These are phyloP conservation scores for Apiotrichum porosum DNA, from an alignment of 1,284 basidiomycete species.

Conservation along the genomic window DNA sequence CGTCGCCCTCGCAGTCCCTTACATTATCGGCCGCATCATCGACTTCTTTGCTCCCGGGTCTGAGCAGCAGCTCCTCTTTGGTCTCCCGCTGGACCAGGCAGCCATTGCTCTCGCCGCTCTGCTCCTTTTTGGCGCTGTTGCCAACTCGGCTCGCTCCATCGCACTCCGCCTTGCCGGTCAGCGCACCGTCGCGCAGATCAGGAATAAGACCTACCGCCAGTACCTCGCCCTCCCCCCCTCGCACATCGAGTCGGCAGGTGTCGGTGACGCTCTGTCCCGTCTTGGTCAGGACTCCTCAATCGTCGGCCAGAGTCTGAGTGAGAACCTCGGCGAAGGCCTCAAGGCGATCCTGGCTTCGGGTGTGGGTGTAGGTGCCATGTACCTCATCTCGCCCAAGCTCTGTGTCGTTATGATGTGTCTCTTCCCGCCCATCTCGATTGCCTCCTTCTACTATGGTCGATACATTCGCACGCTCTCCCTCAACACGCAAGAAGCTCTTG, in stretches of 20 bases:
- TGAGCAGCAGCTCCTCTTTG: constrained; percentile 37
- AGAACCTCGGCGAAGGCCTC: constrained; percentile 46
- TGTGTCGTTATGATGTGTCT: constrained; percentile 43
- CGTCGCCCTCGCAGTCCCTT: constrained; percentile 41
- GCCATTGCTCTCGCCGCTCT: constrained; percentile 28
- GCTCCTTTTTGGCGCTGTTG: constrained; percentile 39
- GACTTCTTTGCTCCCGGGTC: constrained; percentile 46
- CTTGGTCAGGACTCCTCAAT: constrained; percentile 46
- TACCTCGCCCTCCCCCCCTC: constrained; percentile 44
- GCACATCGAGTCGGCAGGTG: constrained; percentile 43
- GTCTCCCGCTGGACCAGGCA: constrained; percentile 42
- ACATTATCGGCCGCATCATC: constrained; percentile 45
- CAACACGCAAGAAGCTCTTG: constrained; percentile 45
- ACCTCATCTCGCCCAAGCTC: constrained; percentile 43
- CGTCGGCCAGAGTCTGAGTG: constrained; percentile 41
- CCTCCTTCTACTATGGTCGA: constrained; percentile 45
- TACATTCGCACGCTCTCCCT: constrained; percentile 45
- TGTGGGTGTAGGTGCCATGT: constrained; percentile 45
- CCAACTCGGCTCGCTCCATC: constrained; percentile 42
- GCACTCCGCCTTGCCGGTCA: constrained; percentile 42
- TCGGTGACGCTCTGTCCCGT: constrained; percentile 46
- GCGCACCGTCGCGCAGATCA: constrained; percentile 41
- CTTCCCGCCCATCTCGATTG: constrained; percentile 46
- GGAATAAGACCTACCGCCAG: constrained; percentile 46
- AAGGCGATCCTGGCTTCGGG: constrained; percentile 44